Evolutionary conservation across 2,329 filamentous ascomycete species (phyloP), one percentile per base, ranked within the genome.

Genomic region (Knufia petricola): DNA sequence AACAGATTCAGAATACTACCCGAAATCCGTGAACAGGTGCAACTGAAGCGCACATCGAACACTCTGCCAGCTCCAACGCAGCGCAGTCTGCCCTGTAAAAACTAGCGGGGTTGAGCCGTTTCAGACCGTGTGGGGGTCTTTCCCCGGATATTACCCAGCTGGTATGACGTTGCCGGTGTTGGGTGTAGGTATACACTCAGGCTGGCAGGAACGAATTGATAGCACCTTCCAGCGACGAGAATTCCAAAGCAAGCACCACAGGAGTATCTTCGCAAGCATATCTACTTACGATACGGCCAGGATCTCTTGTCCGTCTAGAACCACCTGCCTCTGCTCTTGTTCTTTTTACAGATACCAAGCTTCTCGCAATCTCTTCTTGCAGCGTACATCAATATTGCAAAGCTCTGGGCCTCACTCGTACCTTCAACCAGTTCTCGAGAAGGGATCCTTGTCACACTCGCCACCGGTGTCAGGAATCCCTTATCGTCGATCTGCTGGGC

Each of bases 401-500:
- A 53, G 37, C 53, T 55, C 46, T 55, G 53, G 19, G 51, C 53
- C 32, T 55, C 53, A 43, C 53, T 55, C 9, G 49, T 53, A 32
- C 32, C 42, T n/a, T 10, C 20, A 7, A 45, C 49, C 12, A 49
- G 30, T 15, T 15, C 21, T 26, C 38, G 48, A 28, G 41, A 50
- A 17, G 53, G 53, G n/a, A 55, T 45, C 23, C 49, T 45, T 6
- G 34, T 49, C 15, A 53, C 48, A 38, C 50, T 48, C 10, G 53
- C 51, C n/a, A 55, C 53, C 8, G 49, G 49, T 10, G 32, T 37
- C 17, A 49, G 48, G 13, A 34, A 46, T 3, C 52, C 52, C 4
- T 26, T 31, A 3, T 31, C 12, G 50, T 68, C 59, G 21, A 74
- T 62, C 34, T 60, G 58, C 4, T 49, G 30, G 4, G 63, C 50